Conservation (phyloP, 164 flowering plant species). For the Buxus sempervirens region DNA sequence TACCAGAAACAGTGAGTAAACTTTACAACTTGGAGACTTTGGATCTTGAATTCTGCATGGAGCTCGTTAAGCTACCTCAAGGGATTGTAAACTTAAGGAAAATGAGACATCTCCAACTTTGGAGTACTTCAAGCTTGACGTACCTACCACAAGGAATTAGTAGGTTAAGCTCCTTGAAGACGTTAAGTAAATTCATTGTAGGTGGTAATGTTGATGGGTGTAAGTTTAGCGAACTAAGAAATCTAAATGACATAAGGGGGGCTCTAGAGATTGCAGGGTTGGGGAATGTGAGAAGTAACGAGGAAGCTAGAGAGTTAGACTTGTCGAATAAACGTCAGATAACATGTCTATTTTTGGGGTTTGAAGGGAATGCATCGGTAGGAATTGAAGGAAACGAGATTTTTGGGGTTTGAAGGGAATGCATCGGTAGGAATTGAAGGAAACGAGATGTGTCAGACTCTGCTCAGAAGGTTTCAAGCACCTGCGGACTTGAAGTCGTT, state of each 20-base stretch:
- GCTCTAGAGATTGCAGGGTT: too few species aligned
- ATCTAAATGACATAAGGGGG: too few species aligned
- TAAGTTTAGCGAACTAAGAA: not conserved
- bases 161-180: not conserved
- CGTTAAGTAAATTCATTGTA: not conserved
- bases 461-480: too few species aligned
- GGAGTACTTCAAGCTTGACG: not conserved
- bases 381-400: too few species aligned
- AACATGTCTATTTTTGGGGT: too few species aligned
- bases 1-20: conserved; percentile 1
- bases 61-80: not conserved
- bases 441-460: not conserved
- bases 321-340: too few species aligned
- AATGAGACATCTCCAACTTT: conserved; percentile 1
- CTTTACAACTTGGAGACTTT: conserved; percentile 1
- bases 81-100: not conserved
- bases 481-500: too few species aligned
- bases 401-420: too few species aligned
- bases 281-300: too few species aligned
- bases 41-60: not conserved
- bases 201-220: not conserved
- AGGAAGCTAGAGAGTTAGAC: too few species aligned
- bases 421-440: not conserved
- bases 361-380: too few species aligned
- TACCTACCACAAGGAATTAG: not conserved